Evolutionary conservation across 2,329 filamentous ascomycete genomes (phyloP).

Genomic region (Epichloe typhina): DNA sequence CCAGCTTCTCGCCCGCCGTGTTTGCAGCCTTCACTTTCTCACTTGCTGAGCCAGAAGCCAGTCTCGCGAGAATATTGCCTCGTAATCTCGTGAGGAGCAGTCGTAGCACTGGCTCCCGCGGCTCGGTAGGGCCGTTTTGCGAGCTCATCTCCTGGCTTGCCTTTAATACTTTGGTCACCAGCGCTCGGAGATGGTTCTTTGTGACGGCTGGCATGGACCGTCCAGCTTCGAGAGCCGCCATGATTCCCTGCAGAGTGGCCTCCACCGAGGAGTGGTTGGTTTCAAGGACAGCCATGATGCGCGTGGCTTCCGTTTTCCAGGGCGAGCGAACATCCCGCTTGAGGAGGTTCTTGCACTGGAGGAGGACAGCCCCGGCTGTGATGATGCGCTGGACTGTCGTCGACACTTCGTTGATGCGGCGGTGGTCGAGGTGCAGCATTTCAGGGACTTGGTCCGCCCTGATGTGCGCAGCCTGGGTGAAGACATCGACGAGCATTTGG

Average conservation of each 20-base stretch:
- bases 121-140: slow-evolving; percentile 22
- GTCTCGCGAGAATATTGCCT: slow-evolving; percentile 49
- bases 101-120: slow-evolving; percentile 45
- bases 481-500: slow-evolving; percentile 61
- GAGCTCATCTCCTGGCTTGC: slow-evolving; percentile 34
- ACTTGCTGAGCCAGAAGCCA: slow-evolving; percentile 52
- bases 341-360: slow-evolving; percentile 72
- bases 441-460: slow-evolving; percentile 50
- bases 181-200: slow-evolving; percentile 42
- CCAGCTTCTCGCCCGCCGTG: slow-evolving; percentile 55
- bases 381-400: slow-evolving; percentile 42
- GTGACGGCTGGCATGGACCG: slow-evolving; percentile 52
- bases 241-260: slow-evolving; percentile 43
- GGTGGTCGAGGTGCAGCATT: slow-evolving; percentile 56
- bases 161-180: slow-evolving; percentile 42
- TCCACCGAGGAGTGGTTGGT: slow-evolving; percentile 36
- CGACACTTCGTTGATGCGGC: slow-evolving; percentile 39
- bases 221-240: slow-evolving; percentile 48
- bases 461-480: slow-evolving; percentile 50
- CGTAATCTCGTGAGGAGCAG: slow-evolving; percentile 56
- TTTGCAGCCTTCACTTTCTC: slow-evolving; percentile 60
- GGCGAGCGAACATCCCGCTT: slow-evolving; percentile 67
- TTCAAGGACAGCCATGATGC: slow-evolving; percentile 58
- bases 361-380: slow-evolving; percentile 58
- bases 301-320: slow-evolving; percentile 61